Evolutionary conservation across 192 early-diverging fungal species (phyloP).

Genomic region (Coemansia sp.): DNA sequence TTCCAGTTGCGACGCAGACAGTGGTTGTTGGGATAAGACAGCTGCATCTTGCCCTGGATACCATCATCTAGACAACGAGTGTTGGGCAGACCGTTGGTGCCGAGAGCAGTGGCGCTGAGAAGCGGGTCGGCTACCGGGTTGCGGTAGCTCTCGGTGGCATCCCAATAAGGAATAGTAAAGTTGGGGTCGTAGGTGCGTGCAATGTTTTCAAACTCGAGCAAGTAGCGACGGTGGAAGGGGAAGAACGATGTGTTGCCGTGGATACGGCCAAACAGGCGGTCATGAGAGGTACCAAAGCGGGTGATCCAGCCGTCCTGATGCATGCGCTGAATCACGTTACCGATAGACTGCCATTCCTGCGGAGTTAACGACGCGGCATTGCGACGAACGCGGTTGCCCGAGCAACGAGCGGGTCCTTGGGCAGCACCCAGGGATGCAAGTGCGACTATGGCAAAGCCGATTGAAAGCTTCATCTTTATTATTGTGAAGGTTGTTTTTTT

Average conservation of each 20-base stretch:
- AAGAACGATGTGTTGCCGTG: constrained; percentile 49
- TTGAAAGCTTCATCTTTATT: constrained; percentile 33
- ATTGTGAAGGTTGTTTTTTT: too few relatives aligned
- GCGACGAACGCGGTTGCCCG: constrained; percentile 28
- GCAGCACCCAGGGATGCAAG: constrained; percentile 20
- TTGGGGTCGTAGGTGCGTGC: constrained; percentile 35
- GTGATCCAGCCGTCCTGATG: constrained; percentile 37
- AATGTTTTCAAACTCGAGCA: constrained; percentile 47
- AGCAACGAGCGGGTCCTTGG: constrained; percentile 30
- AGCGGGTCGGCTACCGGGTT: constrained; percentile 27
- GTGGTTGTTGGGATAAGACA: constrained; percentile 43
- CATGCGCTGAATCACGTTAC: constrained; percentile 31
- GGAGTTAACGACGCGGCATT: constrained; percentile 37
- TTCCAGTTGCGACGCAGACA: constrained; percentile 45
- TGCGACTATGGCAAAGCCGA: constrained; percentile 31
- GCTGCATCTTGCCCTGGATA: constrained; percentile 40
- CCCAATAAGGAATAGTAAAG: constrained; percentile 52
- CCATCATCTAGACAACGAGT: constrained; percentile 33
- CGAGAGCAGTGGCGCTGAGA: constrained; percentile 22
- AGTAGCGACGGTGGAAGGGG: constrained; percentile 51
- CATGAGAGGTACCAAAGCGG: constrained; percentile 34
- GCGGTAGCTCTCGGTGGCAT: constrained; percentile 42
- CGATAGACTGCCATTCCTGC: constrained; percentile 45
- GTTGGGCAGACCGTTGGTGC: constrained; percentile 27
- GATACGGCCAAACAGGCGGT: constrained; percentile 34